Base-by-base conservation (phyloP, 1,284 basidiomycete genomes). In the Irpex sp. region DNA sequence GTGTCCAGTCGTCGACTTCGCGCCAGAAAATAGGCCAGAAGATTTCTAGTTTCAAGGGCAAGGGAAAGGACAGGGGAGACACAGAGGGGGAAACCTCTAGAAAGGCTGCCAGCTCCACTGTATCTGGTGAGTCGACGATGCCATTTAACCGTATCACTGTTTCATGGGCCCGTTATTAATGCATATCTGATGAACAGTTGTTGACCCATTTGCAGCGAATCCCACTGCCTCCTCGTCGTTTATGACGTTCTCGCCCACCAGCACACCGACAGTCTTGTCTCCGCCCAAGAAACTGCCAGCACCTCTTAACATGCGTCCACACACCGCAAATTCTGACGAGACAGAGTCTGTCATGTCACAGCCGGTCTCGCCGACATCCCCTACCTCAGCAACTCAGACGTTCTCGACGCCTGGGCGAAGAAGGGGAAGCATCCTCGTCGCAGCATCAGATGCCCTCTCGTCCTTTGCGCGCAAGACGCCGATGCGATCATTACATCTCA, bases 391-490 rank as follows among this genome's bases (percentile, higher is more conserved):
- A 2, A 17, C 68, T 4, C 63, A 65, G 31, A 57, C 58, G n/a
- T 51, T 65, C 39, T 61, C 59, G 49, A 53, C 66, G 46, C 54
- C 53, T 15, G 55, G 62, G 3, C 63, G 59, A 35, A 55, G 67
- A 26, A 78, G 85, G 37, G 75, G 77, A 15, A 84, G 82, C 68
- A 71, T 89, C 51, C 74, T 89, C 15, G 76, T 78, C 33, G 81
- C 78, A 11, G 87, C 86, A n/a, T 82, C 85, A 9, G 85, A 86
- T 66, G 84, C 80, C 0, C 70, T 88, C 60, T 73, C 79, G 59
- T 81, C 73, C 63, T 82, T 63, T 57, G 62, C 62, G n/a, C 63
- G 61, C 49, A 64, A 61, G 39, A 64, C 60, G 19, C 63, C 63
- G 19, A 55, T 55, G 53, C 53, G 53, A 35, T 55, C 53, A 55